Percentiles rank a stretch among this genome's conserved stretches.
Conservation (phyloP, 2,329 filamentous ascomycete genomes). For the Claviceps arundinis region DNA sequence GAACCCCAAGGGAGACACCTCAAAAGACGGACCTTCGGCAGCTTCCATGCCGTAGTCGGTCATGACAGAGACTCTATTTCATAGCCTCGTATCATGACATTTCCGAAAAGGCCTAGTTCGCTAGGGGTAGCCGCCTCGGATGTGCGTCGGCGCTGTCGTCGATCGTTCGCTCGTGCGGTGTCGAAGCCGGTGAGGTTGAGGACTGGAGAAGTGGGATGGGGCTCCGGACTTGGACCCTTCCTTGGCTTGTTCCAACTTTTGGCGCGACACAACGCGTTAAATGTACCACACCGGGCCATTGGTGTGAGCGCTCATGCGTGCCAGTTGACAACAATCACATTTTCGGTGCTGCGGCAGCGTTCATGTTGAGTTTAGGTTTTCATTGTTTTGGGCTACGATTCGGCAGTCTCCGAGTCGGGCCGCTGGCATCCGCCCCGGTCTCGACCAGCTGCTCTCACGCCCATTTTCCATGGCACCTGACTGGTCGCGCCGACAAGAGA, state of each 20-base stretch:
- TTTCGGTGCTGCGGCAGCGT: not conserved
- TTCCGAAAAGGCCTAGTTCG: not conserved
- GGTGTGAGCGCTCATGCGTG: not conserved
- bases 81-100: constrained; percentile 5
- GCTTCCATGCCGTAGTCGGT: constrained; percentile 21
- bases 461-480: not conserved
- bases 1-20: no score
- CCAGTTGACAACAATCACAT: no score
- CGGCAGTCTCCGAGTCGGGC: not conserved
- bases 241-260: not conserved
- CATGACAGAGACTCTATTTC: constrained; percentile 13
- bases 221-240: constrained; percentile 1
- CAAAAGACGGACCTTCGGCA: constrained; percentile 20
- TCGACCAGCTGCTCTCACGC: not conserved
- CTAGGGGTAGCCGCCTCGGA: not conserved
- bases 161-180: not conserved
- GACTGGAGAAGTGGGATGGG: constrained; percentile 2
- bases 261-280: not conserved
- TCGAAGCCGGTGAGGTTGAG: not conserved
- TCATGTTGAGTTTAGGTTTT: not conserved
- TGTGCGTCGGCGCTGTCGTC: not conserved
- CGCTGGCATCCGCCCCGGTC: not conserved
- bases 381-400: not conserved
- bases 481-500: not conserved
- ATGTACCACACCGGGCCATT: not conserved